phyloP scores from a whole-genome alignment of 805 yeast species.

The Candida ulmi region DNA sequence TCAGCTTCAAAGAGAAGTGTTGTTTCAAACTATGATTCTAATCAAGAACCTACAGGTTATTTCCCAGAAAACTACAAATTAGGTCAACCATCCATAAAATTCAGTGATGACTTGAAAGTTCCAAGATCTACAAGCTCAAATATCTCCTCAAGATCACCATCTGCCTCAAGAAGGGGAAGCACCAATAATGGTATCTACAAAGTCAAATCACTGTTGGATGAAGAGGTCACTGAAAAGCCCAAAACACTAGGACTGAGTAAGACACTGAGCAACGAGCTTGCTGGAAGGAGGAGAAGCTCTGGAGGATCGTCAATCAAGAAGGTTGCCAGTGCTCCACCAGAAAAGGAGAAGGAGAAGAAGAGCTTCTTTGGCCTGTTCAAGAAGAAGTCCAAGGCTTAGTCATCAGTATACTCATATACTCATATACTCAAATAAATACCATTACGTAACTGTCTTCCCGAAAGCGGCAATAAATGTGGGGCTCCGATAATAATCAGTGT shows the following conservation, averaged over 20 bases:
- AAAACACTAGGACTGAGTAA: conserved; percentile 6
- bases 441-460: too few relatives aligned
- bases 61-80: not conserved
- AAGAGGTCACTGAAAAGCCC: conserved; percentile 11
- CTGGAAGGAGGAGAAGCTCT: conserved; percentile 2
- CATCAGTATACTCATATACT: too few relatives aligned
- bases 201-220: conserved; percentile 19
- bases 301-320: conserved; percentile 2
- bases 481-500: not conserved
- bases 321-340: conserved; percentile 6
- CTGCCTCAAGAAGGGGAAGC: conserved; percentile 12
- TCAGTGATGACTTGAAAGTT: conserved; percentile 12
- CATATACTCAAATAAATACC: too few relatives aligned
- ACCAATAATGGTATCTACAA: conserved; percentile 15
- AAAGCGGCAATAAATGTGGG: not conserved
- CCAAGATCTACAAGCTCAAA: conserved; percentile 5
- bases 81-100: conserved; percentile 15
- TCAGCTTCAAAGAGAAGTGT: too few relatives aligned
- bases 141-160: not conserved
- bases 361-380: conserved; percentile 11
- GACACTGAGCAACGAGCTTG: conserved; percentile 3
- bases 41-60: conserved; percentile 1
- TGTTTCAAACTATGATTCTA: not conserved
- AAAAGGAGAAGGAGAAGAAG: conserved; percentile 6
- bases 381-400: conserved; percentile 8